Conservation (phyloP, 805 yeast genomes). For the Vanderwaltozyma polyspora region DNA sequence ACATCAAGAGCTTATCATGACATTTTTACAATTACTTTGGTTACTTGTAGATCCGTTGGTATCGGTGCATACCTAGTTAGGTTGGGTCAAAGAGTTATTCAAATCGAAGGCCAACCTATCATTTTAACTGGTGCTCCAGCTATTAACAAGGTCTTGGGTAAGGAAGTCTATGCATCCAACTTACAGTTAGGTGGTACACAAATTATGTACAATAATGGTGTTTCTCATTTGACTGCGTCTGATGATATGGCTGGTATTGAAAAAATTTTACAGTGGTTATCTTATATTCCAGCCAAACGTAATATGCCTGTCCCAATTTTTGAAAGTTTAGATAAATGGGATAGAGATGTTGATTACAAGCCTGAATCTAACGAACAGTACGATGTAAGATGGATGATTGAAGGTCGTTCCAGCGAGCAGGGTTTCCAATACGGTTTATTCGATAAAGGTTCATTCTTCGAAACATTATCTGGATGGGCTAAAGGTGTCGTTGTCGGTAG, state of each 20-base stretch:
- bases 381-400: conserved; percentile 92
- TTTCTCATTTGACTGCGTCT: conserved; percentile 87
- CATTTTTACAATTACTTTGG: conserved; percentile 90
- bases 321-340: conserved; percentile 80
- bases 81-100: conserved; percentile 97
- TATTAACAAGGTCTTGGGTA: conserved; percentile 88
- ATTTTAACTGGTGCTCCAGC: conserved; percentile 99
- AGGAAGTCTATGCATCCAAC: conserved; percentile 94
- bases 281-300: conserved; percentile 85
- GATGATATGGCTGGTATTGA: conserved; percentile 96
- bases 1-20: conserved; percentile 96
- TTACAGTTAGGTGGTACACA: conserved; percentile 98
- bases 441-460: conserved; percentile 88
- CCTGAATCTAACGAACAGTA: conserved; percentile 67
- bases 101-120: conserved; percentile 97
- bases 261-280: conserved; percentile 89
- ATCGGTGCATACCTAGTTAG: conserved; percentile 98
- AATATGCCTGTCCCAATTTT: conserved; percentile 83
- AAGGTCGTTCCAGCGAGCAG: conserved; percentile 63
- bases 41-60: conserved; percentile 99
- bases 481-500: conserved; percentile 97
- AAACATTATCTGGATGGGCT: conserved; percentile 97
- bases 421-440: conserved; percentile 78
- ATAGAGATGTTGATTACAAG: conserved; percentile 73
- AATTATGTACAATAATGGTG: conserved; percentile 97